These are phyloP conservation scores for Flaveria bidentis DNA, from an alignment of 129 eudicot species.

Conservation along the genomic window DNA sequence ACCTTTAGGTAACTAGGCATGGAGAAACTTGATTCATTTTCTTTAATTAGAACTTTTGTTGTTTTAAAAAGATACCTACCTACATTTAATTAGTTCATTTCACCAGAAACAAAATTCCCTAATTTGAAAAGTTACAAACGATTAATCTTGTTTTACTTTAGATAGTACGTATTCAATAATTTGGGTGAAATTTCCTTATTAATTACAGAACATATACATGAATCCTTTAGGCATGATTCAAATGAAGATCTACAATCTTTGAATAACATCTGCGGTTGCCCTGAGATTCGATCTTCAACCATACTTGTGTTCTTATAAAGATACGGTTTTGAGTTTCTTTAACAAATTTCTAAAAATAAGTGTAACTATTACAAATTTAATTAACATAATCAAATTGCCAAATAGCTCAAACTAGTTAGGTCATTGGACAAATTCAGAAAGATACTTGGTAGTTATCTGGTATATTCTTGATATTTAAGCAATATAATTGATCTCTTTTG, in stretches of 20 bases:
- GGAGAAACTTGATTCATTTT: too few species aligned
- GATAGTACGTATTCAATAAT: not conserved
- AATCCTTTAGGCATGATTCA: not conserved
- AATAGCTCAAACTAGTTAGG: not conserved
- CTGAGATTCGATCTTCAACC: not conserved
- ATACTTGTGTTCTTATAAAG: not conserved
- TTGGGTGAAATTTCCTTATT: not conserved
- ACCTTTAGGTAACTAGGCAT: too few species aligned
- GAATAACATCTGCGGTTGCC: not conserved
- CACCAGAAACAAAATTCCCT: not conserved
- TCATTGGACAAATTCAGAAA: not conserved
- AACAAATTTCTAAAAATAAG: not conserved
- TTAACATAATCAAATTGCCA: not conserved
- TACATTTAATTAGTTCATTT: not conserved
- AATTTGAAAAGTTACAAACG: not conserved
- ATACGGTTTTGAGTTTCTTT: too few species aligned
- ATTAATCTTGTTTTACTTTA: not conserved
- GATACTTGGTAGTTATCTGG: too few species aligned
- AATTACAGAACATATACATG: not conserved
- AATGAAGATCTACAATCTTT: not conserved
- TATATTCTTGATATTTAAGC: not conserved
- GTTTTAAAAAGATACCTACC: not conserved
- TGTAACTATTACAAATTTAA: not conserved
- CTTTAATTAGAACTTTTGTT: not conserved
- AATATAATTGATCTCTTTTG: not conserved